Evolutionary conservation across 2,329 filamentous ascomycete species (phyloP).

Genomic region (Trichoderma koningii): DNA sequence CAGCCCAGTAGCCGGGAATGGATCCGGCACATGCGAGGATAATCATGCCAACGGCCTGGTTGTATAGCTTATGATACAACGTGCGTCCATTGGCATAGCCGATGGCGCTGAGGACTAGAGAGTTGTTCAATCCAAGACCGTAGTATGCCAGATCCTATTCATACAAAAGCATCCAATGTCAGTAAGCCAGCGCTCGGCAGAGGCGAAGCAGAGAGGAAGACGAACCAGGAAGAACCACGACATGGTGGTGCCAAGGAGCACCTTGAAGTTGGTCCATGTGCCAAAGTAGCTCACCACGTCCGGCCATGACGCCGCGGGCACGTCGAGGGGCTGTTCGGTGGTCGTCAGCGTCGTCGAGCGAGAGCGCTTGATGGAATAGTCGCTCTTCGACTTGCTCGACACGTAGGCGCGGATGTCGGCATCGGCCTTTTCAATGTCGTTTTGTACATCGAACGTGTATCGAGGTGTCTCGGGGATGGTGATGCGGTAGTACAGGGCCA

Average conservation of each 20-base stretch:
- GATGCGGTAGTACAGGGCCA: slow-evolving; percentile 82
- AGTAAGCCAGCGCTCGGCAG: slow-evolving; percentile 27
- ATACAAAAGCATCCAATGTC: neutral
- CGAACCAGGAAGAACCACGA: slow-evolving; percentile 76
- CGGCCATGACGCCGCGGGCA: slow-evolving; percentile 68
- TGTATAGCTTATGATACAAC: slow-evolving; percentile 69
- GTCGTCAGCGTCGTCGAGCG: slow-evolving; percentile 51
- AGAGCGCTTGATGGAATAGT: slow-evolving; percentile 50
- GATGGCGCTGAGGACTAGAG: slow-evolving; percentile 69
- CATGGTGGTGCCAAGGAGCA: slow-evolving; percentile 73
- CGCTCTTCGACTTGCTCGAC: slow-evolving; percentile 50
- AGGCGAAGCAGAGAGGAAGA: neutral
- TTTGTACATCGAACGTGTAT: slow-evolving; percentile 79
- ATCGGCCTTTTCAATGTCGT: slow-evolving; percentile 73
- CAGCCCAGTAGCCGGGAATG: slow-evolving; percentile 79
- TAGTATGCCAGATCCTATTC: slow-evolving; percentile 66
- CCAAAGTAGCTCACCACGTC: slow-evolving; percentile 70
- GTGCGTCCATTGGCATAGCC: slow-evolving; percentile 66
- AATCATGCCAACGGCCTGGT: slow-evolving; percentile 74
- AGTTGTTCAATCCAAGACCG: slow-evolving; percentile 74
- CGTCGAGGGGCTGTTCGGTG: slow-evolving; percentile 53
- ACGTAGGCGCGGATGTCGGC: slow-evolving; percentile 68
- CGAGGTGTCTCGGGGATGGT: slow-evolving; percentile 84
- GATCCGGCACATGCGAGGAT: slow-evolving; percentile 76
- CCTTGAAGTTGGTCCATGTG: slow-evolving; percentile 68